phyloP scores from a whole-genome alignment of 1,284 basidiomycete genomes.

The Prillingera fragicola region DNA sequence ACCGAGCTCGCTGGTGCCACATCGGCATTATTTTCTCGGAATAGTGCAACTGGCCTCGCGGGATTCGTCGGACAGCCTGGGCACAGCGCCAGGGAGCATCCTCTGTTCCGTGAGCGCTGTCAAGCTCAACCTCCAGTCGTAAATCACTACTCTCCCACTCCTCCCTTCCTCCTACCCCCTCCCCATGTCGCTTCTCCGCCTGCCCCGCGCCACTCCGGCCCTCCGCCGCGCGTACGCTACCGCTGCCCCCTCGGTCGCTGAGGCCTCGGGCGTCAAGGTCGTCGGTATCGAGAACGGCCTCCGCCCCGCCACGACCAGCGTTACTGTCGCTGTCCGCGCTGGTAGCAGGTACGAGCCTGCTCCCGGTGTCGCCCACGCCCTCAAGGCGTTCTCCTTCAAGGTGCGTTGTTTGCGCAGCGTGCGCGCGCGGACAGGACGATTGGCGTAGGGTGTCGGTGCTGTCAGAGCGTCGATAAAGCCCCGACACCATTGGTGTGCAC shows the following conservation, averaged over 20 bases:
- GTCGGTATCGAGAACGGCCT: conserved; percentile 69
- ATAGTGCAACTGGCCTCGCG: too few relatives aligned
- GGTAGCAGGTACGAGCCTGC: conserved; percentile 79
- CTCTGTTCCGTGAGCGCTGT: too few relatives aligned
- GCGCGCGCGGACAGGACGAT: too few relatives aligned
- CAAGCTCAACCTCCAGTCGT: not conserved
- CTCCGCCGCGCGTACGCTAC: conserved; percentile 21
- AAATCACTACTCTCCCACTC: conserved; percentile 8
- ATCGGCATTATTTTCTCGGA: too few relatives aligned
- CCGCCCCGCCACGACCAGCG: conserved; percentile 66
- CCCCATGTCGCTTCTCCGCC: conserved; percentile 22
- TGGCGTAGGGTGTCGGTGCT: too few relatives aligned
- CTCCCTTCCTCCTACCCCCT: conserved; percentile 10
- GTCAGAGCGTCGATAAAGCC: too few relatives aligned
- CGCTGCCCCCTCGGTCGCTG: conserved; percentile 69
- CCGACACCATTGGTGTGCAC: too few relatives aligned
- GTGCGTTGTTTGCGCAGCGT: conserved; percentile 49
- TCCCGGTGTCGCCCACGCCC: conserved; percentile 79
- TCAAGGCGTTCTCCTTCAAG: conserved; percentile 98
- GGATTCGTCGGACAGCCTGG: too few relatives aligned
- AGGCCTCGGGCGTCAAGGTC: conserved; percentile 72
- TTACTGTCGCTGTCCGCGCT: conserved; percentile 85
- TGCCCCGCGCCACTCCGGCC: conserved; percentile 20
- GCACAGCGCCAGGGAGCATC: too few relatives aligned
- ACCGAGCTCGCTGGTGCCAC: too few relatives aligned